phyloP scores from a whole-genome alignment of 176 grass and related monocot species.

The Triticum urartu region DNA sequence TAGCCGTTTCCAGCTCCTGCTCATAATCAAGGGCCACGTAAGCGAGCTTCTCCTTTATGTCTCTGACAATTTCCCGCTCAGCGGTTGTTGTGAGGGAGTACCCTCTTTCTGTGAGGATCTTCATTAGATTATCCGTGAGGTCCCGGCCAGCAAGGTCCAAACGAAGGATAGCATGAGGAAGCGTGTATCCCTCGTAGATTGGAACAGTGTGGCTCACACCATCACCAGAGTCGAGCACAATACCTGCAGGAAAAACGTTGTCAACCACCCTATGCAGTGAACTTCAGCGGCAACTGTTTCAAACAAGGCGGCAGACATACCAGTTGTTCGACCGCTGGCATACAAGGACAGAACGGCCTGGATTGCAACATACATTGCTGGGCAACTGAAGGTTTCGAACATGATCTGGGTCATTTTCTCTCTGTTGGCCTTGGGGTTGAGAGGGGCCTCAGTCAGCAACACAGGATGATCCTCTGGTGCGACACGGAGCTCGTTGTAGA shows the following conservation, averaged over 20 bases:
- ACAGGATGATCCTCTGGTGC: slow-evolving; percentile 79
- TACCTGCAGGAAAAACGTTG: slow-evolving; percentile 32
- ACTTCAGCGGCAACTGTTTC: neutral
- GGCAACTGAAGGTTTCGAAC: slow-evolving; percentile 81
- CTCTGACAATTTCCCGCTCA: slow-evolving; percentile 84
- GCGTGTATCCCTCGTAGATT: slow-evolving; percentile 84
- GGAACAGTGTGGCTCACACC: slow-evolving; percentile 89
- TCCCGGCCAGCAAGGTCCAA: slow-evolving; percentile 88
- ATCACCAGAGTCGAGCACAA: slow-evolving; percentile 86
- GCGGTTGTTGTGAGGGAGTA: slow-evolving; percentile 80
- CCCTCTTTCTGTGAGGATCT: slow-evolving; percentile 89
- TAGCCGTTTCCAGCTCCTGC: slow-evolving; percentile 68
- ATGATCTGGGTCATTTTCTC: slow-evolving; percentile 97
- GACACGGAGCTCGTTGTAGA: slow-evolving; percentile 83
- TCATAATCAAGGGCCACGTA: slow-evolving; percentile 80
- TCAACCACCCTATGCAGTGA: neutral
- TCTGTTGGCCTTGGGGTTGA: slow-evolving; percentile 88
- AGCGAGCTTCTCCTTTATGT: slow-evolving; percentile 83
- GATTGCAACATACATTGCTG: slow-evolving; percentile 87
- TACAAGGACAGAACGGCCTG: slow-evolving; percentile 87
- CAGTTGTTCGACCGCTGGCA: slow-evolving; percentile 80
- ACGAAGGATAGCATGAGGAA: slow-evolving; percentile 86
- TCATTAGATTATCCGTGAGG: slow-evolving; percentile 77
- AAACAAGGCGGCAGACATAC: slow-evolving; percentile 37
- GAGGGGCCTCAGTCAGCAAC: slow-evolving; percentile 71